Evolutionary conservation across 371 early-diverging fungal species (phyloP), one percentile per base, ranked within the genome.

Genomic region (Apophysomyces elegans): DNA sequence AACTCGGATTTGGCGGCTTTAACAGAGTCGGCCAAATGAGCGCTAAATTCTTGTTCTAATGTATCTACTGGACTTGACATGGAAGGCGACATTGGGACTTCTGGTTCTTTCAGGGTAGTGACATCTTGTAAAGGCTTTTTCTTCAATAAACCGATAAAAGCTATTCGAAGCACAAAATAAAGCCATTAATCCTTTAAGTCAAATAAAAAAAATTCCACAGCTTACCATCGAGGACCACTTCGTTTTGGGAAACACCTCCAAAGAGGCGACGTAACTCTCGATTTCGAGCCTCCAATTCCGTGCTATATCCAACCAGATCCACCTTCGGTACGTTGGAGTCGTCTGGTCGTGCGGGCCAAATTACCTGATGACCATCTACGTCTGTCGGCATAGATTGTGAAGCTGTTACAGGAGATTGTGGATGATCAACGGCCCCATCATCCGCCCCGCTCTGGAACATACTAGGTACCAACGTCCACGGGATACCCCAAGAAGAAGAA

Each of bases 401-500:
- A 1, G 73, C 62, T 9, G 70, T 59, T 7, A 44, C 67, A 14
- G 73, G 67, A 12, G 70, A 56, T 21, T 62, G 59, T 12, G 67
- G 56, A 58, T 58, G 14, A n/a, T 58, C 58, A 58, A 37, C 62
- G 0, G 61, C 2, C 16, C 62, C 60, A 26, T 56, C 61, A 39
- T 60, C 67, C 14, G 38, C 46, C 35, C 26, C 47, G 35, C 44
- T 60, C 35, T 65, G 62, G 54, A 72, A 72, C 76, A 77, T 77
- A 50, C 72, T 70, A 4, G 79, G 83, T 4, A 83, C 79, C 16
- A 80, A 64, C 11, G 75, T 74, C 83, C 83, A 83, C 26, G 83
- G 83, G 37, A 83, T 80, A 38, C 83, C 83, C 83, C 83, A 82
- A 1, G 79, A 41, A 11, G 41, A 41, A 41, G 41, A 41, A 11